Evolutionary conservation across 768 basidiomycete genomes (phyloP), one percentile per base, ranked within the genome.

Genomic region (Dioszegia hungarica): DNA sequence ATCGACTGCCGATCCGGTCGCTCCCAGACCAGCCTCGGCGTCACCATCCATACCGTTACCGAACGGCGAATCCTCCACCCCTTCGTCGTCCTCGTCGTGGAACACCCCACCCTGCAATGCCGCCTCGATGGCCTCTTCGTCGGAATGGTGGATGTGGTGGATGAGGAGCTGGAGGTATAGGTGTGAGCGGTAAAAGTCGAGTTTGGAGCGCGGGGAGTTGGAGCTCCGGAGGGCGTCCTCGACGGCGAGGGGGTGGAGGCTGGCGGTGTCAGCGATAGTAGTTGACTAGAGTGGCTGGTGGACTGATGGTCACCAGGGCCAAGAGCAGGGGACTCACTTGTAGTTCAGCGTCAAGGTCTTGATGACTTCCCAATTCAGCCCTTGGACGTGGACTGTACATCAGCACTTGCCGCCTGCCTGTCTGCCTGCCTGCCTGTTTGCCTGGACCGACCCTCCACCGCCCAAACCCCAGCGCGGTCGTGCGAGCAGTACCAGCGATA

Each of bases 121-220:
- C 19, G 29, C 49, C 24, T 51, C 49, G n/a, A 38, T 28, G 8
- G 49, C 34, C 11, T 28, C 49, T 19, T 62, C 64, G 43, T 72
- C 70, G 2, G 45, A 27, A 0, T 63, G 52, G 28, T 68, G 67
- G n/a, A 67, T 73, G 54, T 75, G 70, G 39, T 75, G 72, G 5
- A 72, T 59, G 14, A 75, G 54, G 45, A 74, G 58, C 47, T 76
- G 75, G 2, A 70, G 54, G 53, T 76, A 76, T 11, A 76, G 63
- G 53, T 74, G 73, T 44, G 70, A 66, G n/a, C 56, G 46, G 66
- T 76, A 76, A 53, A 76, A 76, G 54, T 76, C 75, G 19, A 76
- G 38, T 52, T 76, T 76, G 31, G 66, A 68, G 25, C 75, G 71
- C 14, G 73, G 75, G 28, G 70, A 71, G 59, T 74, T 72, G 48